phyloP scores from a whole-genome alignment of 2,329 filamentous ascomycete genomes.

The Dactylonectria estremocensis region DNA sequence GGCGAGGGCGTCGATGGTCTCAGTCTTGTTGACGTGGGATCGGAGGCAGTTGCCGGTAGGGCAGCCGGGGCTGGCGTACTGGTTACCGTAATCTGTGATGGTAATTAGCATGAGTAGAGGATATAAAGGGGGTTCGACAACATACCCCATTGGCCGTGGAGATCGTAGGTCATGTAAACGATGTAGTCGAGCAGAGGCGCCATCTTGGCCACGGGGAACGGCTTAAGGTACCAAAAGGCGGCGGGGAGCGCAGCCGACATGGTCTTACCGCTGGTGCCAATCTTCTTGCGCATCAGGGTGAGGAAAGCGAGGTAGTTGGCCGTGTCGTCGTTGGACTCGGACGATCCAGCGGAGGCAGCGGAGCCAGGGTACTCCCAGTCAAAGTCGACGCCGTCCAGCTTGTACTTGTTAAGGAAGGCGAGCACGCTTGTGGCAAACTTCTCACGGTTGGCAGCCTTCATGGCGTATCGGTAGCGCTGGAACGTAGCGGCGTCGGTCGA shows the following conservation, averaged over 20 bases:
- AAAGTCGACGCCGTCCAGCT: constrained; percentile 61
- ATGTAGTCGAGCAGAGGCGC: constrained; percentile 53
- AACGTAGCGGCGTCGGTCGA: constrained; percentile 46
- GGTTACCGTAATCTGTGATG: constrained; percentile 45
- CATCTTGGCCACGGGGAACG: constrained; percentile 54
- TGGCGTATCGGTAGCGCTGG: constrained; percentile 49
- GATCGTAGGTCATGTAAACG: constrained; percentile 56
- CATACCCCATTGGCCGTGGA: constrained; percentile 54
- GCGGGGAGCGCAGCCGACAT: constrained; percentile 57
- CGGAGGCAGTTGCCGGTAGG: constrained; percentile 53
- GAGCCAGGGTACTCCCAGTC: constrained; percentile 64
- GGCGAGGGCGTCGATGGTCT: constrained; percentile 53
- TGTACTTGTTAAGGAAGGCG: constrained; percentile 57
- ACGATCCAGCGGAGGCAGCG: constrained; percentile 51
- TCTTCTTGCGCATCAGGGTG: constrained; percentile 45
- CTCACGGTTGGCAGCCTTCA: constrained; percentile 54
- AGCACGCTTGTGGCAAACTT: constrained; percentile 55
- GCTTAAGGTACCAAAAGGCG: constrained; percentile 58
- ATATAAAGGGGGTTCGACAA: background rate
- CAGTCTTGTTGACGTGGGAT: constrained; percentile 57
- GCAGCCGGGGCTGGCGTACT: constrained; percentile 46
- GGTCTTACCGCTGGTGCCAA: constrained; percentile 49
- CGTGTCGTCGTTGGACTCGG: constrained; percentile 52
- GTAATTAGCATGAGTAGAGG: constrained; percentile 2
- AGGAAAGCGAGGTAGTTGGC: constrained; percentile 55